Evolutionary conservation across 1,139 yeast species (phyloP), one percentile per base, ranked within the genome.

Genomic region (Debaryomyces psychrophilus): DNA sequence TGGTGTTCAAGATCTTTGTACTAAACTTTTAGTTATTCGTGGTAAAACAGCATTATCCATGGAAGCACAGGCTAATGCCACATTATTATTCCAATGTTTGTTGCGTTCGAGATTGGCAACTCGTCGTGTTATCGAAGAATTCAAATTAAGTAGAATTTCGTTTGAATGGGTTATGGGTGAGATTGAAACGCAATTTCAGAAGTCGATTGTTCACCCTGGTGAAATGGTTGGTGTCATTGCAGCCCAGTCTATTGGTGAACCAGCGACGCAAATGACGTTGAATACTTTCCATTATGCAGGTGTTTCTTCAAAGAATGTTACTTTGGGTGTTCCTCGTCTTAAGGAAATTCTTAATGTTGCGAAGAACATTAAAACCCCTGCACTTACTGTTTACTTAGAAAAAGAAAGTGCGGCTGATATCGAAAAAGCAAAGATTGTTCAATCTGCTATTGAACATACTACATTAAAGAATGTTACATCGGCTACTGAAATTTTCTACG

Each of bases 231-330:
- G 99, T 76, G 97, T 93, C 46, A 82, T 93, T 62, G 99, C 99
- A 46, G 99, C 99, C 1, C 99, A 93, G 75, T 90, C 97, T 40
- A 93, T 93, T 74, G 99, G 99, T 76, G 99, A 93, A 69, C 99
- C 99, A 44, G 99, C 99, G 23, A 93, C 99, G 23, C 99, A 93
- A 72, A 93, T 93, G 99, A 93, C 99, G 0, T 81, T 93, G 72
- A 93, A 93, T 67, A 93, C 99, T 58, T 95, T 95, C 96, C 99
- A 95, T 78, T 95, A 92, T 78, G 99, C 99, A 26, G 99, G 99
- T 87, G 99, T 95, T 52, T 93, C 98, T 34, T 92, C 98, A 8
- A 95, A 93, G 85, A 95, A 95, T 69, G 99, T 95, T 50, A 95
- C 99, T 4, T 83, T 95, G 59, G 99, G 99, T 82, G 99, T 95